phyloP scores from a whole-genome alignment of 2,329 filamentous ascomycete genomes.

The Corinectria fuckeliana region DNA sequence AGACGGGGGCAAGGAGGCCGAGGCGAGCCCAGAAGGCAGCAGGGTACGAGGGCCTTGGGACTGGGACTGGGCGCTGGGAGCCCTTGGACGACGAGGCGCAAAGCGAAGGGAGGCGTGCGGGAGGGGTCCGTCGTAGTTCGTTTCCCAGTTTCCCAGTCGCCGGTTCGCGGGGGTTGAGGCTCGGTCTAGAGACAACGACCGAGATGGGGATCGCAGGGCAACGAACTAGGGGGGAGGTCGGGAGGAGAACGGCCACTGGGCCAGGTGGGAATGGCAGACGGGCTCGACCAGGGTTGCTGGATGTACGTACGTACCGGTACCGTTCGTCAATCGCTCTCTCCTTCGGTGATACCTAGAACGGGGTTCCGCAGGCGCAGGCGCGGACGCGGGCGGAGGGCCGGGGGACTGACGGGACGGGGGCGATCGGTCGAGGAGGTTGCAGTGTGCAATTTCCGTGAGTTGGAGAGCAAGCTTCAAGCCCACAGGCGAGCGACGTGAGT shows the following conservation, averaged over 20 bases:
- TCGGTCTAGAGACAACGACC: constrained; percentile 38
- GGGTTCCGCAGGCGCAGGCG: constrained; percentile 2
- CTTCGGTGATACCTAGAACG: not conserved
- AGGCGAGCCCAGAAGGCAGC: constrained; percentile 11
- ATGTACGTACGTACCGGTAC: constrained; percentile 20
- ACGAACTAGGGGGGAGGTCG: constrained; percentile 31
- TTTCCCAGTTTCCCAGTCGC: constrained; percentile 15
- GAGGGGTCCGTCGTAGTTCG: constrained; percentile 27
- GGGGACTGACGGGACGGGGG: constrained; percentile 12
- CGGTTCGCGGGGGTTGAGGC: constrained; percentile 37
- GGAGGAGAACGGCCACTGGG: not conserved
- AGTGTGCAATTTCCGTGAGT: constrained; percentile 18
- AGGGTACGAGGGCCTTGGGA: constrained; percentile 6
- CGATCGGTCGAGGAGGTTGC: constrained; percentile 20
- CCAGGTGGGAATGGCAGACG: constrained; percentile 29
- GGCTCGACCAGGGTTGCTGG: constrained; percentile 10
- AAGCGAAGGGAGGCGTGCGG: constrained; percentile 24
- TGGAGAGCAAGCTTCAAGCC: no score
- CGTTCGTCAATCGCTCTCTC: not conserved
- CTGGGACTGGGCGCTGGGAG: not conserved
- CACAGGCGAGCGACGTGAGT: constrained; percentile 20
- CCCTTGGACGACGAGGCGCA: constrained; percentile 2
- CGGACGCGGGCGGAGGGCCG: constrained; percentile 1
- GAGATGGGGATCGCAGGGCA: constrained; percentile 29
- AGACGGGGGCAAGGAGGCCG: constrained; percentile 21